Conservation (phyloP, 2,329 filamentous ascomycete species). For the Fusarium subglutinans region DNA sequence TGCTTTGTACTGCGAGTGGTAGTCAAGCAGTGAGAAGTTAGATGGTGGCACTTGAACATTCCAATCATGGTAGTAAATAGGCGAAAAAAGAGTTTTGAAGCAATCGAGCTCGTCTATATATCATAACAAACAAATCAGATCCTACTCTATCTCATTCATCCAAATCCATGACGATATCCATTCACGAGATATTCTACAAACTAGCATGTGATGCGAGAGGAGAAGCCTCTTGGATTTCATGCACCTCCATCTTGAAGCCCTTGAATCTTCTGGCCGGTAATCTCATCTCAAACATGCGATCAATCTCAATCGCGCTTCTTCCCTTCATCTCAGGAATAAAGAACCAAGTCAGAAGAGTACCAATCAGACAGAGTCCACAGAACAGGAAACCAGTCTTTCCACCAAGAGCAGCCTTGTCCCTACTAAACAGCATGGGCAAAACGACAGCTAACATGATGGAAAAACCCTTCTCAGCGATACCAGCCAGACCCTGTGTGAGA, state of each 20-base stretch:
- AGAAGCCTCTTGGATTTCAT: slow-evolving; percentile 15
- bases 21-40: accelerated
- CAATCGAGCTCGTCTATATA: background rate
- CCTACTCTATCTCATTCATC: background rate
- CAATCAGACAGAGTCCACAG: slow-evolving; percentile 42
- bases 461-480: slow-evolving; percentile 50
- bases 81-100: too few relatives aligned
- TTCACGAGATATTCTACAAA: background rate
- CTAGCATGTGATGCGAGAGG: background rate
- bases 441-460: slow-evolving; percentile 43
- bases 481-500: slow-evolving; percentile 50
- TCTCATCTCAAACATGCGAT: slow-evolving; percentile 34
- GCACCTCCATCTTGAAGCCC: background rate
- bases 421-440: slow-evolving; percentile 44
- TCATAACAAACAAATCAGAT: background rate
- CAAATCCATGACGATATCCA: accelerated
- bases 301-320: slow-evolving; percentile 34
- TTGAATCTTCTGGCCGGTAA: slow-evolving; percentile 28
- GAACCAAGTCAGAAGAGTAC: slow-evolving; percentile 35
- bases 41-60: background rate
- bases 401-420: slow-evolving; percentile 48
- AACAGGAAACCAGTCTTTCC: slow-evolving; percentile 55
- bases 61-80: accelerated
- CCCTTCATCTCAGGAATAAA: slow-evolving; percentile 39
- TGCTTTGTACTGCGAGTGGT: background rate